Conservation (phyloP, 2,329 filamentous ascomycete genomes). For the Alternaria atra region DNA sequence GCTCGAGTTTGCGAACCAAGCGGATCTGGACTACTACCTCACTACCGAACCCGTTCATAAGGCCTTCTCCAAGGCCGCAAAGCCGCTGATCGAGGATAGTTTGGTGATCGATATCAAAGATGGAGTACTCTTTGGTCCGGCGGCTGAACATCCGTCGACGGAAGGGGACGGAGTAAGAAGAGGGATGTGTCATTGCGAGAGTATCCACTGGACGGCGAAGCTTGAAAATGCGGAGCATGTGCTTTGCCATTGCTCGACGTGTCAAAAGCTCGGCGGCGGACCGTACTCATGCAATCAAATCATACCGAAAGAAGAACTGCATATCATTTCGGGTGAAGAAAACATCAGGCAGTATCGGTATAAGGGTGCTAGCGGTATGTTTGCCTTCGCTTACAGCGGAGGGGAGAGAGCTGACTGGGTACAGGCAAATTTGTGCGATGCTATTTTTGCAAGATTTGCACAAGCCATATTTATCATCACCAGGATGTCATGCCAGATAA, state of each 20-base stretch:
- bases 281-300: conserved; percentile 51
- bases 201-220: conserved; percentile 34
- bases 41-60: conserved; percentile 42
- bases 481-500: conserved; percentile 53
- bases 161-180: conserved; percentile 20
- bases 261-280: conserved; percentile 47
- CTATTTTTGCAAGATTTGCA: conserved; percentile 51
- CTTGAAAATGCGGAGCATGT: conserved; percentile 44
- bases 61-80: conserved; percentile 39
- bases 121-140: conserved; percentile 42
- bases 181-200: conserved; percentile 47
- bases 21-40: conserved; percentile 48
- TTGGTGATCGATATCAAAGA: conserved; percentile 48
- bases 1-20: conserved; percentile 46
- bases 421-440: conserved; percentile 48
- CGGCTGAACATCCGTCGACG: conserved; percentile 29
- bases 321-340: conserved; percentile 36
- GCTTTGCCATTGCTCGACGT: conserved; percentile 50
- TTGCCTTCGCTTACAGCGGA: conserved; percentile 25
- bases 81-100: conserved; percentile 43
- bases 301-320: conserved; percentile 39
- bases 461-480: conserved; percentile 53
- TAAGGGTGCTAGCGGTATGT: conserved; percentile 8
- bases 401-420: conserved; percentile 27
- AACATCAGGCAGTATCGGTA: conserved; percentile 40